Conservation (phyloP, 2,329 filamentous ascomycete genomes). For the Coniochaeta sp. region DNA sequence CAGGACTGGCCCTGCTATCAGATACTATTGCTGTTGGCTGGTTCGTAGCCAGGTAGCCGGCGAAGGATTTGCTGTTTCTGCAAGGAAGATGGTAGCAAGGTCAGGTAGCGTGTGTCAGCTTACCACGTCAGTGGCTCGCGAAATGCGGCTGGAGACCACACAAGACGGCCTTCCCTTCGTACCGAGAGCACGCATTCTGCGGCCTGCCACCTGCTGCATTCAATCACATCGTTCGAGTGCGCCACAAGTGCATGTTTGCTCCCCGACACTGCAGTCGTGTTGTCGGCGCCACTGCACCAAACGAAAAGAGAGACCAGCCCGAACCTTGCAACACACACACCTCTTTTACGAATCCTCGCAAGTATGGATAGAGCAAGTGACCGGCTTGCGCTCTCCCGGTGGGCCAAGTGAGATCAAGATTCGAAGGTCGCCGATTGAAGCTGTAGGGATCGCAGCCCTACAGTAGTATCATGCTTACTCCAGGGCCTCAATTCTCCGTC, state of each 20-base stretch:
- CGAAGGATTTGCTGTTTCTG: background rate
- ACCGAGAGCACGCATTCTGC: background rate
- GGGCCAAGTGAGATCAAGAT: background rate
- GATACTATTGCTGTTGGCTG: background rate
- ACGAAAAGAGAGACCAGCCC: background rate
- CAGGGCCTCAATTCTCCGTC: background rate
- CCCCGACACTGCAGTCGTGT: background rate
- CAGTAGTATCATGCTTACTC: background rate
- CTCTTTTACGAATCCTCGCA: background rate
- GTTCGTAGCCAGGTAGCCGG: background rate
- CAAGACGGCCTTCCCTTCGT: background rate
- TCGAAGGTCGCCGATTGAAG: background rate
- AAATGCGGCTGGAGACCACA: background rate
- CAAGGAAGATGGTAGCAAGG: background rate
- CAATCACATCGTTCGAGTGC: background rate
- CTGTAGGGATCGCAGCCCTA: background rate
- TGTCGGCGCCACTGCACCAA: background rate
- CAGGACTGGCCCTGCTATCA: background rate
- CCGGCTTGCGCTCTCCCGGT: too few species aligned
- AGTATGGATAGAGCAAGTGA: background rate
- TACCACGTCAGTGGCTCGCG: background rate
- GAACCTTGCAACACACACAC: background rate
- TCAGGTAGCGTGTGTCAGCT: background rate
- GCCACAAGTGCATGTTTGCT: background rate
- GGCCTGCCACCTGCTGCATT: background rate